These are phyloP conservation scores for Neonectria ditissima DNA, from an alignment of 2,329 filamentous ascomycete genomes.

Conservation along the genomic window DNA sequence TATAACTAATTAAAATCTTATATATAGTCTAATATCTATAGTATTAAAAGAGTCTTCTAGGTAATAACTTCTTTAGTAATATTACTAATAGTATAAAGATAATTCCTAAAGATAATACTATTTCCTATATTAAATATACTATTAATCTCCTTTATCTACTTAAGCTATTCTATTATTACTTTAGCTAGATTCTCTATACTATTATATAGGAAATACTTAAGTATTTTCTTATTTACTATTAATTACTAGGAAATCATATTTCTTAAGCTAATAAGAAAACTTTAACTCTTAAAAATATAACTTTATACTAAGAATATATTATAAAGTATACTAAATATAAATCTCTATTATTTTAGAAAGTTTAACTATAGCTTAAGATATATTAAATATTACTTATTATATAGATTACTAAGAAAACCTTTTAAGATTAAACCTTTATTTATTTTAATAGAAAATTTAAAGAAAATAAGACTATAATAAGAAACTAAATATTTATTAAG, in stretches of 20 bases:
- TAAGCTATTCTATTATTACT: constrained; percentile 45
- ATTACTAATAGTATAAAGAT: constrained; percentile 31
- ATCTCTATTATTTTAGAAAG: constrained; percentile 45
- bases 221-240: constrained; percentile 21
- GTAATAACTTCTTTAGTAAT: too few species aligned
- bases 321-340: constrained; percentile 39
- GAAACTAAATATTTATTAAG: constrained; percentile 48
- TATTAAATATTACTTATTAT: constrained; percentile 45
- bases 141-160: constrained; percentile 29
- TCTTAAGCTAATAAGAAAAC: constrained; percentile 42
- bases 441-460: constrained; percentile 43
- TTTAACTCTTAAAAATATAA: constrained; percentile 44
- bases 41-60: too few species aligned
- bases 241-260: constrained; percentile 30
- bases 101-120: constrained; percentile 49
- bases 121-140: constrained; percentile 33
- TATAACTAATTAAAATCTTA: too few species aligned
- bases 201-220: constrained; percentile 45
- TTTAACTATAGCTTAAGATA: constrained; percentile 45
- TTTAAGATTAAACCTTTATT: constrained; percentile 41
- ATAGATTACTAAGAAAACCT: constrained; percentile 45
- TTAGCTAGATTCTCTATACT: constrained; percentile 46
- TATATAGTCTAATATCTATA: too few species aligned
- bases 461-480: constrained; percentile 44
- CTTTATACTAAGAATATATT: constrained; percentile 31